Evolutionary conservation across 257 asterid genomes (phyloP).

Genomic region (Solanum peruvianum): DNA sequence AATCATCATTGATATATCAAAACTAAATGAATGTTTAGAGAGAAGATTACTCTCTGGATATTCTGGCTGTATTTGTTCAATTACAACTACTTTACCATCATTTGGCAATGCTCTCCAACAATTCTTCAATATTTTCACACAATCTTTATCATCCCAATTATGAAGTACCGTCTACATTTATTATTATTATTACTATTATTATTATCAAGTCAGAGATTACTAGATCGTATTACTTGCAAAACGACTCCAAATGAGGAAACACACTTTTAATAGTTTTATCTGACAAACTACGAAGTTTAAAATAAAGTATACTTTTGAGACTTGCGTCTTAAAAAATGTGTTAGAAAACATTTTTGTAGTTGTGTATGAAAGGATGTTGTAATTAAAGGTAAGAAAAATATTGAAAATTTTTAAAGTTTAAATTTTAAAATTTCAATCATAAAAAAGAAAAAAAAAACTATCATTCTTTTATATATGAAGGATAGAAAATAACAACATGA

Average conservation of each 20-base stretch:
- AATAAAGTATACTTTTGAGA: too few species aligned
- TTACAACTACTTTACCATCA: conserved; percentile 7
- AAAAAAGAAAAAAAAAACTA: not conserved
- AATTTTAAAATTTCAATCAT: not conserved
- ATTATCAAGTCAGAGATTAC: not conserved
- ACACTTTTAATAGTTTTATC: too few species aligned
- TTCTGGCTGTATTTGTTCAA: conserved; percentile 7
- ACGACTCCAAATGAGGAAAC: not conserved
- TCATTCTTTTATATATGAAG: not conserved
- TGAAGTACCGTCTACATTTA: conserved; percentile 9
- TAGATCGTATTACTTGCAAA: not conserved
- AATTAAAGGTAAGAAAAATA: too few species aligned
- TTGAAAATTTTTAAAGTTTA: not conserved
- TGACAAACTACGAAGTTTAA: too few species aligned
- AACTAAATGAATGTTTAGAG: not conserved
- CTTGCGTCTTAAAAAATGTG: too few species aligned
- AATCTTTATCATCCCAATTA: conserved; percentile 15
- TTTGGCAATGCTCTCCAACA: conserved; percentile 7
- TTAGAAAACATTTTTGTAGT: too few species aligned
- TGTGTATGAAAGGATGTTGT: too few species aligned
- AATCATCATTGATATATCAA: conserved; percentile 11
- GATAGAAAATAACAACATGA: not conserved
- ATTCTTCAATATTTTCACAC: conserved; percentile 11
- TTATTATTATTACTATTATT: not conserved
- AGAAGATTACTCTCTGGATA: not conserved